These are phyloP conservation scores for Posidonia oceanica DNA, from an alignment of 116 monocot species.

Conservation along the genomic window DNA sequence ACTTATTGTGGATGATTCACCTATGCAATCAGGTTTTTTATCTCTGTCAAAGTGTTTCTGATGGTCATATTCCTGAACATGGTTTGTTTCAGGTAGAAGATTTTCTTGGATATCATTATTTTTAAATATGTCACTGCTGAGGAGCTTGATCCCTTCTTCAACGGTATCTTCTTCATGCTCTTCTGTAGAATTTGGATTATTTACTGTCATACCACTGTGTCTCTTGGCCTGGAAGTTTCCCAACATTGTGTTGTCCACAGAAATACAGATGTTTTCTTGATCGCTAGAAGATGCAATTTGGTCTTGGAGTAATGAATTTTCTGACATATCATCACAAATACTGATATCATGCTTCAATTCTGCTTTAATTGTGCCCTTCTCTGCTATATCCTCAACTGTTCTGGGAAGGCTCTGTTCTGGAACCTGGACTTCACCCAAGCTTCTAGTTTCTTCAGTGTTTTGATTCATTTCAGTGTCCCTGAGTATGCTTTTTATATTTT, in stretches of 20 bases:
- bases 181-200: not conserved
- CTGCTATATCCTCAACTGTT: not conserved
- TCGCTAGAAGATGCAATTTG: not conserved
- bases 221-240: not conserved
- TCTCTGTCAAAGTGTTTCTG: not conserved
- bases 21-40: not conserved
- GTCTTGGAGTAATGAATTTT: not conserved
- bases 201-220: not conserved
- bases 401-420: not conserved
- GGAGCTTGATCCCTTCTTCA: not conserved
- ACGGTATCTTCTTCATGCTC: not conserved
- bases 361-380: not conserved
- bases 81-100: not conserved
- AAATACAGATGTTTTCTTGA: not conserved
- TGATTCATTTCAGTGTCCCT: not conserved
- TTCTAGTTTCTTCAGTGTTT: not conserved
- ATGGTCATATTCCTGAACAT: not conserved
- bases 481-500: not conserved
- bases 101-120: not conserved
- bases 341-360: not conserved
- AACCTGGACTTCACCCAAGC: not conserved
- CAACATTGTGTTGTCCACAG: not conserved
- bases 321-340: not conserved
- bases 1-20: not conserved
- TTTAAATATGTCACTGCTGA: not conserved